Evolutionary conservation across 2,329 filamentous ascomycete species (phyloP).

Genomic region (Talaromyces sp.): DNA sequence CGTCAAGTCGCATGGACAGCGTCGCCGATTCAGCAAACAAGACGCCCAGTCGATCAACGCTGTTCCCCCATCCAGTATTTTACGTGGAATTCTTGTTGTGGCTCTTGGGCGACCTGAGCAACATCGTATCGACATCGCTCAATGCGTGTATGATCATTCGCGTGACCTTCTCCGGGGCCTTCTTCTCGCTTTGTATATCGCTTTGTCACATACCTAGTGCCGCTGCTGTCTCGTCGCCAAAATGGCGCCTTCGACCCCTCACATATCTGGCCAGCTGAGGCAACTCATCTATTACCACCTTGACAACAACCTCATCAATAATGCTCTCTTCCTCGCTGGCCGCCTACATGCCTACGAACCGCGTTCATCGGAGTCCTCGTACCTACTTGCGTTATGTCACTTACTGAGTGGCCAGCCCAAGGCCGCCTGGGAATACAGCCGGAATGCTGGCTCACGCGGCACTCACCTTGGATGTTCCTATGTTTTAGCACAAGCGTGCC

Average conservation of each 20-base stretch:
- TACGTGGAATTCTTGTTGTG: neutral
- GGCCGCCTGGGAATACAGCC: slow-evolving; percentile 79
- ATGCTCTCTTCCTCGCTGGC: slow-evolving; percentile 90
- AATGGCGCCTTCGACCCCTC: slow-evolving; percentile 54
- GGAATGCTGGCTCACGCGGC: slow-evolving; percentile 64
- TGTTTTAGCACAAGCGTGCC: slow-evolving; percentile 83
- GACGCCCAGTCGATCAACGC: neutral
- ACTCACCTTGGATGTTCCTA: slow-evolving; percentile 82
- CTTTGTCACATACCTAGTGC: neutral
- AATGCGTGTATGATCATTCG: slow-evolving; percentile 6
- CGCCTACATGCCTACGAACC: slow-evolving; percentile 80
- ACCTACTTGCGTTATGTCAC: slow-evolving; percentile 80
- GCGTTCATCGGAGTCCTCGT: slow-evolving; percentile 71
- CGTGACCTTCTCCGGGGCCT: slow-evolving; percentile 2
- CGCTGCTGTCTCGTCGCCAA: slow-evolving; percentile 14
- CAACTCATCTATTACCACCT: slow-evolving; percentile 69
- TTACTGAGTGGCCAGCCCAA: slow-evolving; percentile 76
- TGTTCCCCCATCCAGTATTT: neutral
- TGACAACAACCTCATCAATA: slow-evolving; percentile 84
- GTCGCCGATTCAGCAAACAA: neutral
- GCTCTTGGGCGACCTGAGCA: neutral
- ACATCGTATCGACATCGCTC: slow-evolving; percentile 1
- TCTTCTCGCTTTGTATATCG: neutral
- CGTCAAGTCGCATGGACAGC: slow-evolving; percentile 10
- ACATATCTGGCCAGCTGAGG: slow-evolving; percentile 57